These are phyloP conservation scores for Przewalskia tangutica DNA, from an alignment of 257 asterid species.

Conservation along the genomic window DNA sequence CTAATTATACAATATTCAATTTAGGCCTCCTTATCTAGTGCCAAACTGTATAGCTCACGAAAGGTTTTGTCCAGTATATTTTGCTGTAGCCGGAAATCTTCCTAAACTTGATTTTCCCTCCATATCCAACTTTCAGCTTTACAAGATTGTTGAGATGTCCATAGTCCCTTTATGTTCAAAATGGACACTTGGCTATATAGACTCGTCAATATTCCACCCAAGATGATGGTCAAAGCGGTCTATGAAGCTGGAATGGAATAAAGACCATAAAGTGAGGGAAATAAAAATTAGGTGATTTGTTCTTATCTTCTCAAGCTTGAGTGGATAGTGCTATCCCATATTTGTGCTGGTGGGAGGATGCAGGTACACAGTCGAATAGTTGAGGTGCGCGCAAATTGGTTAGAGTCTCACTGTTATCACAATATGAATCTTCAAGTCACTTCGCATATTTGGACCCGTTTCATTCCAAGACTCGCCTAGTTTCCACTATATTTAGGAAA, in stretches of 20 bases:
- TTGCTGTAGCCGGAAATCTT: background rate
- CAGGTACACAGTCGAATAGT: background rate
- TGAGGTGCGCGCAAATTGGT: background rate
- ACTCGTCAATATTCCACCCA: background rate
- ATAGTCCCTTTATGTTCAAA: background rate
- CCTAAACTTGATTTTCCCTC: background rate
- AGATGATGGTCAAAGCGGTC: background rate
- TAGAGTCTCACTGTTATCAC: background rate
- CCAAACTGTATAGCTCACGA: background rate
- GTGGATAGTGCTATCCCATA: background rate
- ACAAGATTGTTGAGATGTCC: background rate
- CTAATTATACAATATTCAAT: background rate
- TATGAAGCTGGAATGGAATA: background rate
- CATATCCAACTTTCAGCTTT: background rate
- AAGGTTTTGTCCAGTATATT: background rate
- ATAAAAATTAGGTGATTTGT: background rate
- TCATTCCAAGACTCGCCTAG: background rate
- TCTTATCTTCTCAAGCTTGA: background rate
- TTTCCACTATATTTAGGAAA: background rate
- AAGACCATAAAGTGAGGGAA: background rate
- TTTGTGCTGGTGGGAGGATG: background rate
- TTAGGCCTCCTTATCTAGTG: background rate
- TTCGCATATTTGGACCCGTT: background rate
- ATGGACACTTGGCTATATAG: background rate
- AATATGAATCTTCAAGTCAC: background rate